Base-by-base conservation (phyloP, 805 yeast genomes). In the Scheffersomyces coipomensis region DNA sequence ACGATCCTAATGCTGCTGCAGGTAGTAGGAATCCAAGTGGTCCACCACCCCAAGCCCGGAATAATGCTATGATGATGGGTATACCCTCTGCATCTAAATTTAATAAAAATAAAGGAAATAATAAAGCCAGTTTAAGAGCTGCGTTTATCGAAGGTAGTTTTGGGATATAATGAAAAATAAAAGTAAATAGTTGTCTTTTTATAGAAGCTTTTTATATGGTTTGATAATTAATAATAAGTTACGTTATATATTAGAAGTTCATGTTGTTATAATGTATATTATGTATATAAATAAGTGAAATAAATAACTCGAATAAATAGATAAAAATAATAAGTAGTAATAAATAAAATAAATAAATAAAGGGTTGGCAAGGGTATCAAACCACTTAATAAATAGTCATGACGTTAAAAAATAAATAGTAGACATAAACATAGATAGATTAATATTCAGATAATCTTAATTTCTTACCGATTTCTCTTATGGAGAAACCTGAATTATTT, bases 81-180 rank as follows among this genome's bases (percentile, higher is more conserved):
- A 65, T 77, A 63, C 85, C 85, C 4, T 48, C 70, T 5, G 65
- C 72, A 4, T 62, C 52, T 17, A 60, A 52, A 38, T 43, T 30
- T 38, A 50, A 61, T 37, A 71, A 71, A 52, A 78, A 68, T 51
- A 57, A 63, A 37, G 63, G 55, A 18, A 59, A 67, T 25, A 77
- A 77, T 48, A 79, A 81, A 50, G 82, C 78, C 30, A 69, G 73
- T 38, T 67, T 85, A 33, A 71, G 88, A 49, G 74, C 79, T 37
- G 86, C 87, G 2, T 71, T 85, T 35, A 75, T 77, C 51, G 79
- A 76, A 40, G 85, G 85, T 22, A 73, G 73, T 39, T 85, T 83
- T 62, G 91, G 91, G 33, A 82, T 85, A 26, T 83, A 61, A 36
- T n/a, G n/a, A n/a, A n/a, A n/a, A n/a, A n/a, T n/a, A n/a, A n/a